phyloP scores from a whole-genome alignment of 139 green algal genomes.

The Ettlia oleoabundans region DNA sequence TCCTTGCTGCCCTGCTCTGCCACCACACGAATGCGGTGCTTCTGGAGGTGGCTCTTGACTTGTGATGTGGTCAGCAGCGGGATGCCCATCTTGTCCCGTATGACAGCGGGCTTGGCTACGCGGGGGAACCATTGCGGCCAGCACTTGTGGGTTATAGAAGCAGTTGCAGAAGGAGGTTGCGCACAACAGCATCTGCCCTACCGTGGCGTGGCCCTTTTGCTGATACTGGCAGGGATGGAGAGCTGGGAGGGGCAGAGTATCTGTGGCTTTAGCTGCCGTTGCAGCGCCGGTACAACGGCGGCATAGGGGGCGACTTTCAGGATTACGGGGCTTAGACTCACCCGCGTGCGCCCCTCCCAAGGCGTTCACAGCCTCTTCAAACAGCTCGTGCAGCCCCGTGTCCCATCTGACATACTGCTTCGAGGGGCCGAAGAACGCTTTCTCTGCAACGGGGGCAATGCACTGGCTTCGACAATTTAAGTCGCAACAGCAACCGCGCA shows the following conservation, averaged over 20 bases:
- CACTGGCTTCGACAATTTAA: not conserved
- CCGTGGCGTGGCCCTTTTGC: too few species aligned
- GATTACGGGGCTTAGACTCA: not conserved
- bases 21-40: constrained; percentile 32
- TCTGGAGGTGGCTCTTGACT: constrained; percentile 32
- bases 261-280: too few species aligned
- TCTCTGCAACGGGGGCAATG: not conserved
- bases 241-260: too few species aligned
- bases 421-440: constrained; percentile 17
- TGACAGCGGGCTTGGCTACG: constrained; percentile 23
- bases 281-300: not conserved
- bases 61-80: constrained; percentile 29
- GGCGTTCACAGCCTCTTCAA: constrained; percentile 9
- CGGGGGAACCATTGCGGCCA: not conserved
- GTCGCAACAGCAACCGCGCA: too few species aligned
- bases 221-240: not conserved
- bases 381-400: constrained; percentile 29
- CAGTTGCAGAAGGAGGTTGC: too few species aligned
- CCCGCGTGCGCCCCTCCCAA: constrained; percentile 25
- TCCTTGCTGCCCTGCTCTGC: constrained; percentile 7
- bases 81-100: constrained; percentile 28
- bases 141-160: too few species aligned
- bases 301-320: too few species aligned
- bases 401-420: constrained; percentile 31
- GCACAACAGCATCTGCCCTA: too few species aligned